A percentile compares a stretch with the other conserved stretches of the same genome.
phyloP scores from a whole-genome alignment of 2,329 filamentous ascomycete genomes.

The Paecilomyces sp. region DNA sequence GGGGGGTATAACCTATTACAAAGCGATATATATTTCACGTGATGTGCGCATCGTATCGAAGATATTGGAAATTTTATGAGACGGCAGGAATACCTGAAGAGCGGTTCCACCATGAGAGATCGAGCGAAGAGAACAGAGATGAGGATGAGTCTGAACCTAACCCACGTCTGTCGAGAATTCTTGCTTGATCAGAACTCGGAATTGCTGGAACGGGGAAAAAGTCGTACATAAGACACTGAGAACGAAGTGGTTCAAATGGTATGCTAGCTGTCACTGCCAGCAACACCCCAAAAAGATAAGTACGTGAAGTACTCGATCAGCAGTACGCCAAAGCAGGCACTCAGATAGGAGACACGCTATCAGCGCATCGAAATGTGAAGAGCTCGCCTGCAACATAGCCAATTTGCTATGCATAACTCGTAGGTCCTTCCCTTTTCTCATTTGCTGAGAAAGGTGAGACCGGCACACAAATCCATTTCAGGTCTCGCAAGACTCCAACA shows the following conservation, averaged over 20 bases:
- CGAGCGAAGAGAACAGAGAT: background rate
- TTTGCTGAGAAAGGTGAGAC: background rate
- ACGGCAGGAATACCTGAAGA: background rate
- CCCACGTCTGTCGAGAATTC: background rate
- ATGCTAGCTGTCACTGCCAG: background rate
- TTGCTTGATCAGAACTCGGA: background rate
- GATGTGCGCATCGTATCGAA: background rate
- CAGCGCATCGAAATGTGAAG: background rate
- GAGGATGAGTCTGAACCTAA: background rate
- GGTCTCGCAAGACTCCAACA: background rate
- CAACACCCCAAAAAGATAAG: background rate
- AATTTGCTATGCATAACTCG: background rate
- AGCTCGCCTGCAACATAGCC: background rate
- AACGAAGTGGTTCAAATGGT: background rate
- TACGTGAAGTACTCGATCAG: background rate
- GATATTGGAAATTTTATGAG: background rate
- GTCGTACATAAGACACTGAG: background rate
- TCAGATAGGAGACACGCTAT: background rate
- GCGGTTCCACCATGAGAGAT: background rate
- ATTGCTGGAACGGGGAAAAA: background rate
- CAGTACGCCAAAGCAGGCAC: background rate
- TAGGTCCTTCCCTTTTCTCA: background rate
- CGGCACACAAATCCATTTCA: background rate
- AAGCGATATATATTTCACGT: background rate
- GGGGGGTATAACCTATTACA: slow-evolving; percentile 1